Conservation (phyloP, 2,329 filamentous ascomycete genomes). For the Hypocrella siamensis region DNA sequence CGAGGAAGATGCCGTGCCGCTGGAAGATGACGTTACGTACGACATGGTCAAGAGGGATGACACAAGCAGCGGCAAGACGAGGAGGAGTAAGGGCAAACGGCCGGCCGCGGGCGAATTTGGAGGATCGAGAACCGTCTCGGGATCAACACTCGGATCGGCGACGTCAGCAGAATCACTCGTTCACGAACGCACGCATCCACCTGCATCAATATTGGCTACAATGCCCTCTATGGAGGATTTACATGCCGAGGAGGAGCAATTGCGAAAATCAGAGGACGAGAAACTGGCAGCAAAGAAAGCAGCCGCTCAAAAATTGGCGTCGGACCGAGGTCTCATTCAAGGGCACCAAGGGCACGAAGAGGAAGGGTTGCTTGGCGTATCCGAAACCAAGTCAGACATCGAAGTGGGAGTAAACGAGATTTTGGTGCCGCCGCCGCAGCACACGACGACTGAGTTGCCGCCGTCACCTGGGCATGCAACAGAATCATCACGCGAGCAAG, state of each 20-base stretch:
- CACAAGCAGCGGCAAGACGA: conserved; percentile 42
- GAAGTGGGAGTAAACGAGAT: conserved; percentile 17
- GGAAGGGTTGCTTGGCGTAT: too few species aligned
- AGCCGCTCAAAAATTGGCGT: conserved; percentile 35
- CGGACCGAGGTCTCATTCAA: conserved; percentile 27
- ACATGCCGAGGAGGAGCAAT: conserved; percentile 33
- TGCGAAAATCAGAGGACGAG: conserved; percentile 35
- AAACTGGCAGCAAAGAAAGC: conserved; percentile 35
- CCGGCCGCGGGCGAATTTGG: conserved; percentile 17
- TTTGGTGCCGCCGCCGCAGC: neutral
- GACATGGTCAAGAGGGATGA: conserved; percentile 66
- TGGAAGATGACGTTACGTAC: conserved; percentile 86
- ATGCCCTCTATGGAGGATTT: conserved; percentile 35
- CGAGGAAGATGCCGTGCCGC: conserved; percentile 81
- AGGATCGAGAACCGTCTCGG: conserved; percentile 37
- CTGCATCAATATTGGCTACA: conserved; percentile 20
- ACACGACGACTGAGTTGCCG: too few species aligned
- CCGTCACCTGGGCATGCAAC: too few species aligned
- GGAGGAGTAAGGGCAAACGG: conserved; percentile 43
- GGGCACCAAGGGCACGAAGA: too few species aligned
- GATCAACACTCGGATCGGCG: conserved; percentile 37
- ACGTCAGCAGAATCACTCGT: conserved; percentile 18
- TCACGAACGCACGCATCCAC: conserved; percentile 10
- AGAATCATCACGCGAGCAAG: too few species aligned
- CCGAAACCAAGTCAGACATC: conserved; percentile 10